phyloP scores from a whole-genome alignment of 1,139 yeast genomes.

The Protomyces lactucae-debilis region DNA sequence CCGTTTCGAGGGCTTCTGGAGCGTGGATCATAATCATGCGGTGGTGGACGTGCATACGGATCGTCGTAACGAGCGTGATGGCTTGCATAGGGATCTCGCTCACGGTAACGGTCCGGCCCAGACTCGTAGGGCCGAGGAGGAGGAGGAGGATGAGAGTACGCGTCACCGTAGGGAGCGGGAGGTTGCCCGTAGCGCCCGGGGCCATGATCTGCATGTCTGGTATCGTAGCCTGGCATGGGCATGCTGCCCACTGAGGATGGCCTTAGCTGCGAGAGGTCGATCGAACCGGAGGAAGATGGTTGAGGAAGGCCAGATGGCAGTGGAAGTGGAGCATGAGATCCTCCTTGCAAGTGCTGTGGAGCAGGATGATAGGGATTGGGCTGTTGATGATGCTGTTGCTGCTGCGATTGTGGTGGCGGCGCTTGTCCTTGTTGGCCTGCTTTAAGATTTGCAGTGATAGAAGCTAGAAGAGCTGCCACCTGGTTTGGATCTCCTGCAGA shows the following conservation, averaged over 20 bases:
- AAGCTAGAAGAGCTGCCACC: slow-evolving; percentile 23
- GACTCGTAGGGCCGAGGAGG: background rate
- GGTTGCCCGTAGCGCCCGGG: background rate
- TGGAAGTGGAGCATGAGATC: background rate
- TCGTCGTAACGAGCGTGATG: background rate
- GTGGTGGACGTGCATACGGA: slow-evolving; percentile 10
- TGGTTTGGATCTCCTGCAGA: slow-evolving; percentile 22
- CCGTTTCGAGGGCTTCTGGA: slow-evolving; percentile 6
- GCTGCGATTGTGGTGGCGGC: background rate
- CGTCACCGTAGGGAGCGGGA: background rate
- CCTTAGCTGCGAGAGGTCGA: slow-evolving; percentile 13
- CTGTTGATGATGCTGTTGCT: slow-evolving; percentile 3
- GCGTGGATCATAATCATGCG: slow-evolving; percentile 13
- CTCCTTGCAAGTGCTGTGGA: background rate
- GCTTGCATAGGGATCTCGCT: background rate
- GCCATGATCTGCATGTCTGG: background rate
- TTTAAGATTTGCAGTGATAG: slow-evolving; percentile 16
- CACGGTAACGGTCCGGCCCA: background rate
- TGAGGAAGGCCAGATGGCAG: slow-evolving; percentile 1
- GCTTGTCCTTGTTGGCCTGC: background rate
- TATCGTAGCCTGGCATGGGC: background rate
- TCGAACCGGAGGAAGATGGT: slow-evolving; percentile 18
- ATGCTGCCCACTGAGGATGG: slow-evolving; percentile 1
- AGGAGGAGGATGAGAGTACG: background rate
- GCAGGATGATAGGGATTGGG: background rate